Conservation (phyloP, 1,139 yeast species). For the Taphrina confusa region DNA sequence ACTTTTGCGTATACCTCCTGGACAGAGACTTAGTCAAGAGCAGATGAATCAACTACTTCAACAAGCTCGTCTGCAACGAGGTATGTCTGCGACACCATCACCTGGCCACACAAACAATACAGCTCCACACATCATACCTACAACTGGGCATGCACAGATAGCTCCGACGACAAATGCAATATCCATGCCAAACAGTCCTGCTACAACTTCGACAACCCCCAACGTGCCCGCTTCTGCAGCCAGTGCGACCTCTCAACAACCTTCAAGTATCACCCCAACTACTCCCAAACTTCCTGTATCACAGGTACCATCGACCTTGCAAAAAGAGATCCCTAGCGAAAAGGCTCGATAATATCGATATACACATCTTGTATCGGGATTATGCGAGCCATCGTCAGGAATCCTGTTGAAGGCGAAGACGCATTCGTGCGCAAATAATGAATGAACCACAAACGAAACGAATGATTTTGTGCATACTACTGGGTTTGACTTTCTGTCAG, state of each 20-base stretch:
- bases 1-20: conserved; percentile 41
- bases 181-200: neutral
- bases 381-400: neutral
- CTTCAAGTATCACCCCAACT: neutral
- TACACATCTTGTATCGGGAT: neutral
- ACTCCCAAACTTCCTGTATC: neutral
- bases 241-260: conserved; percentile 18
- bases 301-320: neutral
- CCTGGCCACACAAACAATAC: conserved; percentile 10
- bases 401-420: neutral
- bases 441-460: conserved; percentile 11
- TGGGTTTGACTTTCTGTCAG: conserved; percentile 5
- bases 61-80: conserved; percentile 36
- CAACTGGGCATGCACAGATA: neutral
- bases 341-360: conserved; percentile 3
- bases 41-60: conserved; percentile 43
- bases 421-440: conserved; percentile 2
- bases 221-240: conserved; percentile 36
- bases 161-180: neutral
- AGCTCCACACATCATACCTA: neutral
- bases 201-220: neutral
- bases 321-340: conserved; percentile 7
- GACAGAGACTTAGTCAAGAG: conserved; percentile 42
- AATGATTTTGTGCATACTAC: conserved; percentile 8
- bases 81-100: conserved; percentile 16